A percentile compares a stretch with the other conserved stretches of the same genome.
phyloP scores from a whole-genome alignment of 1,139 yeast genomes.

The Sugiyamaella paludigena region DNA sequence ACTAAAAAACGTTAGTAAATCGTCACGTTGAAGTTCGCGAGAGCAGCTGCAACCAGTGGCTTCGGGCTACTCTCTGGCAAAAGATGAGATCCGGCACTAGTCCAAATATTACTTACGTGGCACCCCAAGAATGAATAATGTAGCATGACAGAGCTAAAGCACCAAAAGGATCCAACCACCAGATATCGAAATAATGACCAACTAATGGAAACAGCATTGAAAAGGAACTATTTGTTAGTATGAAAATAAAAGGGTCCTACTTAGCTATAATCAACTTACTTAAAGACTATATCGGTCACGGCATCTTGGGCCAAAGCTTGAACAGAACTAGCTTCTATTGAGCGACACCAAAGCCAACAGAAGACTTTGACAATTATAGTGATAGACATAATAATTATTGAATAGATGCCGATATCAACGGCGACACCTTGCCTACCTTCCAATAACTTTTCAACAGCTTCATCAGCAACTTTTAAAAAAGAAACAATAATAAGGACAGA shows the following conservation, averaged over 20 bases:
- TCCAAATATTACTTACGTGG: not conserved
- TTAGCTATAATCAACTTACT: constrained; percentile 26
- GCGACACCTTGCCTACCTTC: constrained; percentile 36
- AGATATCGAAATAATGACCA: constrained; percentile 51
- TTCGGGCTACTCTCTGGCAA: too few relatives aligned
- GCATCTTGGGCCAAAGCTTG: constrained; percentile 85
- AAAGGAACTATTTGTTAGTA: constrained; percentile 38
- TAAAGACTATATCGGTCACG: constrained; percentile 70
- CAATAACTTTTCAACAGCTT: constrained; percentile 44
- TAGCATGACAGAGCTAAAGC: constrained; percentile 63
- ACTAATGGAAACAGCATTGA: constrained; percentile 67
- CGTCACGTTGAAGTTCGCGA: too few relatives aligned
- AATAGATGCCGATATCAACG: constrained; percentile 53
- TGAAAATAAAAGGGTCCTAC: not conserved
- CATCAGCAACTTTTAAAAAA: constrained; percentile 70
- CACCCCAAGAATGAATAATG: constrained; percentile 61
- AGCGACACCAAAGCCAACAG: constrained; percentile 65
- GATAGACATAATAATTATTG: constrained; percentile 57
- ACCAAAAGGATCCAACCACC: constrained; percentile 79
- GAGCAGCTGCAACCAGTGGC: too few relatives aligned
- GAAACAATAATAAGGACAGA: constrained; percentile 69
- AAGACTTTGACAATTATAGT: constrained; percentile 61
- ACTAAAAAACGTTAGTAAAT: constrained; percentile 16
- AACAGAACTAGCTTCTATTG: constrained; percentile 64
- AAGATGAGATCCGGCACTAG: too few relatives aligned